Evolutionary conservation across 2,329 filamentous ascomycete genomes (phyloP), one percentile per base, ranked within the genome.

Genomic region (Knoxdaviesia proteae): DNA sequence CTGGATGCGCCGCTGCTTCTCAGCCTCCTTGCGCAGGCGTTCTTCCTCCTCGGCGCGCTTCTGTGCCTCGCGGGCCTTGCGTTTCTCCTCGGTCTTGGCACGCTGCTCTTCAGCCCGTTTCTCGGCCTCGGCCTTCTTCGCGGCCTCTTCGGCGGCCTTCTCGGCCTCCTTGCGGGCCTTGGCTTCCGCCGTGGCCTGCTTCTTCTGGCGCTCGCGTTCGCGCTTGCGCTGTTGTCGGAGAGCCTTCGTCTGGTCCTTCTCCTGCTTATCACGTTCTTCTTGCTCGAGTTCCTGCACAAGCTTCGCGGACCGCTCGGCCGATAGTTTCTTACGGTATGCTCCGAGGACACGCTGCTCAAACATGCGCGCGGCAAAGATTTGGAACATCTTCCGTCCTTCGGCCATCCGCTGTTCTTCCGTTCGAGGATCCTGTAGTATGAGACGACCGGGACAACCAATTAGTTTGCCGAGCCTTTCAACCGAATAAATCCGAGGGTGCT

Each of bases 371-470:
- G 90, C 90, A 60, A 98, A 98, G 58, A 98, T 96, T 59, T 98
- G 90, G 57, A 98, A 98, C 90, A 98, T 98, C 51, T 88, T 74
- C 44, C 90, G 77, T 47, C 90, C 90, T 66, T 98, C 90, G 58
- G 96, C 87, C 90, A 98, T 96, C 47, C 90, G 82, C 65, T 96
- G 87, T 63, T 94, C 84, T 65, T 96, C 88, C 42, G 86, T 94
- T 84, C 96, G 90, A 49, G 80, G 77, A 57, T 93, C 87, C 88
- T 96, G 42, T 6, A 37, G 7, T 7, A 5, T 34, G 62, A 20
- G 20, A 20, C 20, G 20, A 20, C 20, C 20, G 20, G 20, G 2
- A 20, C 20, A 20, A 20, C 20, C 20, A 20, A 20, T 20, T 20
- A 20, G 20, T 20, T 20, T 20, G 20, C 20, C 20, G 20, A 20